Base-by-base conservation (phyloP, 2,329 filamentous ascomycete species). In the Hypoxylon sp. region DNA sequence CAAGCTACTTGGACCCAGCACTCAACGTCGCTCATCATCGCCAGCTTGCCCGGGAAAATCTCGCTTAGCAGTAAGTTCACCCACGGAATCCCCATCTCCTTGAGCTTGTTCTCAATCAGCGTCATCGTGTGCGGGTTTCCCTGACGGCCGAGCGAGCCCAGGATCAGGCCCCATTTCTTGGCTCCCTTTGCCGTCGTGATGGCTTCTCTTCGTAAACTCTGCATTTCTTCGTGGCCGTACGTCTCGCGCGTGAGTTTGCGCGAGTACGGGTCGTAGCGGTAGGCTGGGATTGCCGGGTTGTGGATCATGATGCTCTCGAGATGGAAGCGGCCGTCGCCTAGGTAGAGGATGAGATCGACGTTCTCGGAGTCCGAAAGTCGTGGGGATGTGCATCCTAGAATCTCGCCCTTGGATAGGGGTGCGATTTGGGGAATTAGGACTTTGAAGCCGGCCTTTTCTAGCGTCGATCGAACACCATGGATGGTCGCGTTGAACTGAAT, bases 241-340 rank as follows among this genome's bases (percentile, higher is more conserved):
- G 88, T 91, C 82, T 99, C 97, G 72, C 93, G 91, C 1, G 95
- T 98, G 30, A 99, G 88, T 65, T 93, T 94, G 55, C 95, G 89
- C 10, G 94, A 96, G 82, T 99, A 99, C 0, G 97, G 96, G 78
- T 99, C 96, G 80, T 99, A 99, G 71, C 96, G 89, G 82, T 98
- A 99, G 1, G 97, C 95, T 0, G 95, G 93, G 37, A 98, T 89
- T 4, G 85, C 82, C 0, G 97, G 96, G 81, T 99, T 99, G 78
- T 98, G 96, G 73, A 99, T 99, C 95, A 99, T 99, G 77, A 97
- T 95, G 76, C 93, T 97, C 81, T 99, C 96, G 48, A 99, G 91
- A 79, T 99, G 96, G 44, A 73, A 78, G 11, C 73, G 72, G 13
- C 74, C 73, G 51, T 78, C 72, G 11, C 80, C 74, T 27, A 81